Base-by-base conservation (phyloP, 768 basidiomycete genomes). In the Imleria badia region DNA sequence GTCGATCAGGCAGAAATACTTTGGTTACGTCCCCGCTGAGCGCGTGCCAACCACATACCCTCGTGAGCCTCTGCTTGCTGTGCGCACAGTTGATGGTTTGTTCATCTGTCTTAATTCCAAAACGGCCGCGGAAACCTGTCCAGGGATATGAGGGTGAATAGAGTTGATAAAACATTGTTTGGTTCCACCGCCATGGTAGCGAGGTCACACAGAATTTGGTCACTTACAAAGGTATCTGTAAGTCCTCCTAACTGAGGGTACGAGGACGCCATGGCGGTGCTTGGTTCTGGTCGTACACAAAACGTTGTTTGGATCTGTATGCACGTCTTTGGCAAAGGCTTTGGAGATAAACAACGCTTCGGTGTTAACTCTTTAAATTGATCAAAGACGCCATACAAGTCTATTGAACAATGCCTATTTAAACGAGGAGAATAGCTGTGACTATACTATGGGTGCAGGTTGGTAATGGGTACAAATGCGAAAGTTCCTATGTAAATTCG, bases 11-110 rank as follows among this genome's bases (percentile, higher is more conserved):
- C 74, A 67, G 45, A 77, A 81, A 63, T 75, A 76, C n/a, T 72
- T 89, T 64, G 93, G 93, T 19, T 91, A 85, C 60, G 78, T 78
- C 60, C 80, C 82, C 5, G 75, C 88, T 38, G 86, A 90, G 64
- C 77, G 78, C 45, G 75, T 87, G 41, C 93, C 93, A 5, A 81
- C 83, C 14, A 81, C 89, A 30, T 96, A 89, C 69, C 92, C 93
- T 51, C 60, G 92, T 94, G 64, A 64, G 91, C 76, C 20, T 26
- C 48, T 23, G 22, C 44, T 6, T 39, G n/a, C 10, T 41, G 3
- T 20, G 17, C 8, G 19, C 10, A 20, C 26, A 8, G 2, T 42
- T 22, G 23, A n/a, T 22, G 5, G 39, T 15, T 47, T 54, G 35
- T 49, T 58, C 2, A 57, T 23, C 15, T 47, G 48, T 41, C 31